Evolutionary conservation across 2,329 filamentous ascomycete species (phyloP).

Genomic region (Metarhizium album): DNA sequence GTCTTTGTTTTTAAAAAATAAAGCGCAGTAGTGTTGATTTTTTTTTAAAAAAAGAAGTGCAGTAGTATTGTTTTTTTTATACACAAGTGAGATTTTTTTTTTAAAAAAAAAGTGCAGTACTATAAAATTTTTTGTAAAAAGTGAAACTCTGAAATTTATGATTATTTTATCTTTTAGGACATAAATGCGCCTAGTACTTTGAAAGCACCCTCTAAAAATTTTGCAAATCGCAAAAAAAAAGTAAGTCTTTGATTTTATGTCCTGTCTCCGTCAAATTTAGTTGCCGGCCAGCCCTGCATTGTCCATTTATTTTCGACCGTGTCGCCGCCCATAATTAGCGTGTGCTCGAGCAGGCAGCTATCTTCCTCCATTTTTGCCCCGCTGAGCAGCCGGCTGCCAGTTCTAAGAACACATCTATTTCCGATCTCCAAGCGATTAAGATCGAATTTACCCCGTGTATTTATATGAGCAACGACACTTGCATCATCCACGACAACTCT

Average conservation of each 20-base stretch:
- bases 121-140: no score
- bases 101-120: no score
- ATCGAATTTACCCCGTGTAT: conserved; percentile 45
- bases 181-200: not conserved
- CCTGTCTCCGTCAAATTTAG: conserved; percentile 10
- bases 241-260: not conserved
- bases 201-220: not conserved
- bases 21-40: no score
- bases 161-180: no score
- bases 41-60: no score
- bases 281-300: conserved; percentile 43
- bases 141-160: no score
- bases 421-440: conserved; percentile 40
- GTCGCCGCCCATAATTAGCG: conserved; percentile 45
- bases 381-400: conserved; percentile 39
- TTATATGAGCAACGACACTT: conserved; percentile 45
- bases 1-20: not conserved
- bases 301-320: conserved; percentile 37
- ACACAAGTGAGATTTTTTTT: no score
- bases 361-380: conserved; percentile 43
- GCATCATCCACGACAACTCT: conserved; percentile 44
- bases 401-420: conserved; percentile 39
- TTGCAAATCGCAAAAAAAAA: no score
- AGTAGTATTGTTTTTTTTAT: no score
- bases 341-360: conserved; percentile 45